These are phyloP conservation scores for Silene latifolia DNA, from an alignment of 148 eudicot species.

Conservation along the genomic window DNA sequence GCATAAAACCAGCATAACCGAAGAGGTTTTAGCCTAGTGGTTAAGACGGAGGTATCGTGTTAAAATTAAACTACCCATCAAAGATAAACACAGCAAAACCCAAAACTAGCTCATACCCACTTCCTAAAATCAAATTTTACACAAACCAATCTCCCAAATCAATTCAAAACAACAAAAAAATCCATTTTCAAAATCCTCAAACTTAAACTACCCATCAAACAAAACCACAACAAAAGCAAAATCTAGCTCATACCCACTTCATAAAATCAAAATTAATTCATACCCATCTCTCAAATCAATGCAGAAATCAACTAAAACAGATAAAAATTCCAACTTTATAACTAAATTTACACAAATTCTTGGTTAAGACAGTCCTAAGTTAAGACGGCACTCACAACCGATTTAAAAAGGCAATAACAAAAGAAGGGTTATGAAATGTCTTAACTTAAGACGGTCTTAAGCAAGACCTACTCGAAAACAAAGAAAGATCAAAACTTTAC, in stretches of 20 bases:
- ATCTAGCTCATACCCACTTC: slow-evolving; percentile 5
- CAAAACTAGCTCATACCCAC: slow-evolving; percentile 9
- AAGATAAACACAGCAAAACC: not conserved
- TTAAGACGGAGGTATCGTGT: no score
- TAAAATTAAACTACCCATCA: not conserved
- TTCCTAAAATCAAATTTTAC: slow-evolving; percentile 6
- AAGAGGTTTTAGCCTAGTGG: no score
- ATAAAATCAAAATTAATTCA: slow-evolving; percentile 1
- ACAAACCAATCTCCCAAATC: not conserved
- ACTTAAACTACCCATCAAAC: not conserved
- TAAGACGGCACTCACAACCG: no score
- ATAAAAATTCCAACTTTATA: not conserved
- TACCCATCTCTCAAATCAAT: not conserved
- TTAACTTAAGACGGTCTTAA: no score
- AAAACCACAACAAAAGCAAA: not conserved
- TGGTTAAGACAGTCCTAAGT: no score
- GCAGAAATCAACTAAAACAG: not conserved
- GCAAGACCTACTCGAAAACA: not conserved
- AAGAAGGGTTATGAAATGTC: no score
- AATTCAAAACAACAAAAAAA: not conserved
- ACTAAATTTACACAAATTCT: not conserved
- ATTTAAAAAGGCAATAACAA: no score
- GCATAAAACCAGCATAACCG: not conserved
- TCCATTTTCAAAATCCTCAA: not conserved
- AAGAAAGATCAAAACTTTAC: slow-evolving; percentile 1